These are phyloP conservation scores for Leucosporidium yakuticum DNA, from an alignment of 768 basidiomycete genomes.

Conservation along the genomic window DNA sequence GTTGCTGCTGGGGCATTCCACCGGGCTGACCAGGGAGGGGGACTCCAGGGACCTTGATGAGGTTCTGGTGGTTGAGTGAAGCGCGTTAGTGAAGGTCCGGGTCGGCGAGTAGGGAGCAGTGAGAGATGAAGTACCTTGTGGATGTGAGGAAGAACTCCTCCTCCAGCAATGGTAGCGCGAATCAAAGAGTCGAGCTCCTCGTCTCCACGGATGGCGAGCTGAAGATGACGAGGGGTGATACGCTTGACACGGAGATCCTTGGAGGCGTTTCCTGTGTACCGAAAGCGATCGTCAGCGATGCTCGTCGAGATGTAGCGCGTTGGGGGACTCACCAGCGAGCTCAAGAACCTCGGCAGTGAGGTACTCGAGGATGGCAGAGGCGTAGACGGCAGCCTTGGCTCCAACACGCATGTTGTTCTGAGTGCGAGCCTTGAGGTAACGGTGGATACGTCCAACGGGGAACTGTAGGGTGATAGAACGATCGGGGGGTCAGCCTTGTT, in stretches of 20 bases:
- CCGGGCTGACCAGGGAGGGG: neutral
- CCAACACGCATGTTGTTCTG: conserved; percentile 93
- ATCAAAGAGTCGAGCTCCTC: conserved; percentile 96
- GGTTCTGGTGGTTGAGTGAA: neutral
- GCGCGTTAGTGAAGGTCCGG: neutral
- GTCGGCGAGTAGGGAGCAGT: no score
- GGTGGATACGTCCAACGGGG: conserved; percentile 94
- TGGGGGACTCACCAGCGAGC: conserved; percentile 66
- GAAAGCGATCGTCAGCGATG: neutral
- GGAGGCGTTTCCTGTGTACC: conserved; percentile 73
- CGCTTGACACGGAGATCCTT: conserved; percentile 96
- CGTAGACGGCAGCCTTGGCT: conserved; percentile 95
- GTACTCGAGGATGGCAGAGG: conserved; percentile 92
- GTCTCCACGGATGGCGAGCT: conserved; percentile 92
- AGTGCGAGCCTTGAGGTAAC: conserved; percentile 85
- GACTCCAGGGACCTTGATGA: conserved; percentile 5
- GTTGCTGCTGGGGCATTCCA: neutral
- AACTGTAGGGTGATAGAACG: conserved; percentile 52
- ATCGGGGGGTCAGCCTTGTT: neutral
- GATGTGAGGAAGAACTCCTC: conserved; percentile 44
- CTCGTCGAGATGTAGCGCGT: neutral
- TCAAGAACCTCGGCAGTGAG: conserved; percentile 93
- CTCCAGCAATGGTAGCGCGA: conserved; percentile 76
- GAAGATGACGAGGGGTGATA: conserved; percentile 91
- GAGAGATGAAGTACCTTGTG: conserved; percentile 27